Conservation (phyloP, 768 basidiomycete species). For the Russula griseocarnosa region DNA sequence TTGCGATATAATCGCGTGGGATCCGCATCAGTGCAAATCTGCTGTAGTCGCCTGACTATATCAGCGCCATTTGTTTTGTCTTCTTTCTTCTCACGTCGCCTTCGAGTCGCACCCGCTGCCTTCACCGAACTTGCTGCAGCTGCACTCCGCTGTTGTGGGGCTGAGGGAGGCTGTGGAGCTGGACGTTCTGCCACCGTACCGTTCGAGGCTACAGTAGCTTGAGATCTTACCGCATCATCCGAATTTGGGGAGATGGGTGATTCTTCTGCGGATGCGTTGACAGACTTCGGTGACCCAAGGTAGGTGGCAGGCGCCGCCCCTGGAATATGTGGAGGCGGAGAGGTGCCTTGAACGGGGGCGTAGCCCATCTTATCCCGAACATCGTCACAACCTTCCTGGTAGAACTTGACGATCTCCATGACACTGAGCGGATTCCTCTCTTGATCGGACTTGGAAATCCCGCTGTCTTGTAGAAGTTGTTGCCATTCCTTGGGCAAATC, state of each 20-base stretch:
- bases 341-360: slow-evolving; percentile 30
- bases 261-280: slow-evolving; percentile 25
- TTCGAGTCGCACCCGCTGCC: slow-evolving; percentile 70
- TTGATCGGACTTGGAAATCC: slow-evolving; percentile 90
- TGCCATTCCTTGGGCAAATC: slow-evolving; percentile 63
- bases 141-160: slow-evolving; percentile 50
- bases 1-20: slow-evolving; percentile 90
- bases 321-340: slow-evolving; percentile 24
- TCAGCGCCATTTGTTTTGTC: slow-evolving; percentile 81
- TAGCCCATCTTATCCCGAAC: slow-evolving; percentile 81
- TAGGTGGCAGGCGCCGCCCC: slow-evolving; percentile 15
- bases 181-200: slow-evolving; percentile 33
- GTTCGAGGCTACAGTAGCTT: not conserved
- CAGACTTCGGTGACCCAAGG: slow-evolving; percentile 27
- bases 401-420: slow-evolving; percentile 98
- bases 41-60: slow-evolving; percentile 83
- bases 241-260: slow-evolving; percentile 21
- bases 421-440: slow-evolving; percentile 97
- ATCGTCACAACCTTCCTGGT: slow-evolving; percentile 80
- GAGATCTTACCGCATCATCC: slow-evolving; percentile 13
- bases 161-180: slow-evolving; percentile 28
- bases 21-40: slow-evolving; percentile 96
- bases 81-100: slow-evolving; percentile 45
- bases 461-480: slow-evolving; percentile 79
- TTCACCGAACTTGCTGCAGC: slow-evolving; percentile 65